phyloP scores from a whole-genome alignment of 257 asterid genomes.

The Fraxinus quadrangulata region DNA sequence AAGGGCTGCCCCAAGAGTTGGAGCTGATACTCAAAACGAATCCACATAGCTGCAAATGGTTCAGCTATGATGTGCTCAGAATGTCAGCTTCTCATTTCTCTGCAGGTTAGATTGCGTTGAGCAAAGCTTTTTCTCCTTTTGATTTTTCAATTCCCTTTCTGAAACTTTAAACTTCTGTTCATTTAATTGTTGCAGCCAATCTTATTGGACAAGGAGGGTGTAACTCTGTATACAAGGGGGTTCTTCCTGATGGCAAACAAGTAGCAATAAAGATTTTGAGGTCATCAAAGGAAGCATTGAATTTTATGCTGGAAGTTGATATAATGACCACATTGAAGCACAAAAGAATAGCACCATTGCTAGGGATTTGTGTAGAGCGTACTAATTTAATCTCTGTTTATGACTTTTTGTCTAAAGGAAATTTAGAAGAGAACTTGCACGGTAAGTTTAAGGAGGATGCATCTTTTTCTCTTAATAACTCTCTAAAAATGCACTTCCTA shows the following conservation, averaged over 20 bases:
- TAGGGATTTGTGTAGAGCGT: slow-evolving; percentile 72
- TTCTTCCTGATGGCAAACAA: slow-evolving; percentile 64
- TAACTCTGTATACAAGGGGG: slow-evolving; percentile 76
- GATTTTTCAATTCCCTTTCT: not conserved
- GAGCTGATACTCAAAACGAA: slow-evolving; percentile 46
- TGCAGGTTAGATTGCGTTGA: slow-evolving; percentile 44
- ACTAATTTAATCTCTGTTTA: slow-evolving; percentile 67
- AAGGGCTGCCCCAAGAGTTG: slow-evolving; percentile 57
- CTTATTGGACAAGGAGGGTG: slow-evolving; percentile 81
- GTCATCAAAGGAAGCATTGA: slow-evolving; percentile 66
- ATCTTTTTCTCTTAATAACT: not conserved
- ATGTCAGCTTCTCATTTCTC: slow-evolving; percentile 64
- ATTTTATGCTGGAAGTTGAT: slow-evolving; percentile 69
- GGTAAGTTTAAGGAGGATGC: slow-evolving; percentile 41
- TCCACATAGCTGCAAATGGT: slow-evolving; percentile 51
- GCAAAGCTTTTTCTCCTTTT: not conserved
- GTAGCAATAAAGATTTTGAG: slow-evolving; percentile 74
- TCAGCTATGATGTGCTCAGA: slow-evolving; percentile 56
- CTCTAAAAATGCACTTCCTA: slow-evolving; percentile 3
- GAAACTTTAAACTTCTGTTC: not conserved
- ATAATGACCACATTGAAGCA: slow-evolving; percentile 81
- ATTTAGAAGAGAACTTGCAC: slow-evolving; percentile 78
- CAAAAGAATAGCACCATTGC: slow-evolving; percentile 56
- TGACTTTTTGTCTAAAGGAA: slow-evolving; percentile 65
- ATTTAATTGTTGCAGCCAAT: slow-evolving; percentile 44